A percentile compares a stretch with the other conserved stretches of the same genome.
Evolutionary conservation across 208 protist species (phyloP).

Genomic region (Naegleria fowleri): DNA sequence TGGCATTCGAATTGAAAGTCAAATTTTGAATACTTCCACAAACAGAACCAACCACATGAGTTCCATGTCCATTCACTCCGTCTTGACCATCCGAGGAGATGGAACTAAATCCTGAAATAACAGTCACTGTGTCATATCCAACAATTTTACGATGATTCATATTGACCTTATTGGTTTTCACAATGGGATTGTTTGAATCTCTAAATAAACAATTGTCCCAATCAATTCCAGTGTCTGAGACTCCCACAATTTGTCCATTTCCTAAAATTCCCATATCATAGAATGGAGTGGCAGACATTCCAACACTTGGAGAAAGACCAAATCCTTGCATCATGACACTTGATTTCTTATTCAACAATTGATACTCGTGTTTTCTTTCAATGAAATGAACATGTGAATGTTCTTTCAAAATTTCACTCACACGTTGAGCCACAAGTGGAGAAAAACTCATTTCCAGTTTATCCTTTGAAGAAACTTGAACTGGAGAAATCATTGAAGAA

Average conservation of each 20-base stretch:
- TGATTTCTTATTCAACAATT: neutral
- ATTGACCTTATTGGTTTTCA: neutral
- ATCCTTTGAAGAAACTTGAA: neutral
- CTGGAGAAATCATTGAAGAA: neutral
- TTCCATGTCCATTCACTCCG: neutral
- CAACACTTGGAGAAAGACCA: neutral
- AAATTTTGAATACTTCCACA: neutral
- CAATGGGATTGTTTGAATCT: neutral
- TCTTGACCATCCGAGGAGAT: neutral
- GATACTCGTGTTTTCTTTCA: neutral
- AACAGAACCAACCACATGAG: neutral
- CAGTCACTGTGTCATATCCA: neutral
- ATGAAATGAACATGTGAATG: neutral
- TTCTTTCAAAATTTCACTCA: neutral
- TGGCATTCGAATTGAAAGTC: neutral
- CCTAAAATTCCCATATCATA: slow-evolving; percentile 10
- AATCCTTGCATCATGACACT: neutral
- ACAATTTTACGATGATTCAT: neutral
- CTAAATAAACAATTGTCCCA: neutral
- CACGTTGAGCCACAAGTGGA: neutral
- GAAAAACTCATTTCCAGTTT: neutral
- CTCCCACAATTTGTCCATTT: neutral
- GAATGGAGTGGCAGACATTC: neutral
- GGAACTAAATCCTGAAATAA: neutral
- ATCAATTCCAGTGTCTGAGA: neutral